Evolutionary conservation across 805 yeast species (phyloP).

Genomic region (Yamadazyma insecticola): DNA sequence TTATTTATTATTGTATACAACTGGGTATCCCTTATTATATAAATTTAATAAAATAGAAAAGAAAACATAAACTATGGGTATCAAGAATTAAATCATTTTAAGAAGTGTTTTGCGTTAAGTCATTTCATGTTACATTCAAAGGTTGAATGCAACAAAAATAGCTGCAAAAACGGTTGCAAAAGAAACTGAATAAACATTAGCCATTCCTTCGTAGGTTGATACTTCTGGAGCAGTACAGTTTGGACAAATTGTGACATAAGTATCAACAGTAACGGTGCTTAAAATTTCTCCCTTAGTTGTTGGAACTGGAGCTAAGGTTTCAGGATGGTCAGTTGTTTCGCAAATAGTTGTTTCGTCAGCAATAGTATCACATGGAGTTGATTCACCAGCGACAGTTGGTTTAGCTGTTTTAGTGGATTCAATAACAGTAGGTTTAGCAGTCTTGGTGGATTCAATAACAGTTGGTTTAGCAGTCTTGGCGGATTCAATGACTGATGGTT

Average conservation of each 20-base stretch:
- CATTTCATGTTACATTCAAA: no score
- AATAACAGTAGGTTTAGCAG: conserved; percentile 7
- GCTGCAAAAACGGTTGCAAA: conserved; percentile 11
- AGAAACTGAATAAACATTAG: conserved; percentile 9
- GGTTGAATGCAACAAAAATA: conserved; percentile 8
- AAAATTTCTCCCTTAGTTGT: conserved; percentile 6
- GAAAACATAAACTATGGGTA: no score
- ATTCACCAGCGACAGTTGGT: neutral
- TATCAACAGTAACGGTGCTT: conserved; percentile 12
- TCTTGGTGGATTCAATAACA: conserved; percentile 11
- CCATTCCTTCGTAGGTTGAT: conserved; percentile 10
- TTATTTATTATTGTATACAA: no score
- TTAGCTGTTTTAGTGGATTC: conserved; percentile 12
- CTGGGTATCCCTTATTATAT: no score
- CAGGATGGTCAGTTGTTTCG: no score
- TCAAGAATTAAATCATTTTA: no score
- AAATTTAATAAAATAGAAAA: no score
- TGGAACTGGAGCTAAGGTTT: conserved; percentile 1
- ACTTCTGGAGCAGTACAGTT: conserved; percentile 9
- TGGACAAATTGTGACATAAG: conserved; percentile 8
- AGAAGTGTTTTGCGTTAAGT: no score
- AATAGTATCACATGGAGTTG: conserved; percentile 5
- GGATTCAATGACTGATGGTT: conserved; percentile 5
- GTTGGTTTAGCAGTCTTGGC: neutral
- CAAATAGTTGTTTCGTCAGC: no score